Evolutionary conservation across 202 grass and related monocot genomes (phyloP).

Genomic region (Elaeis oleifera): DNA sequence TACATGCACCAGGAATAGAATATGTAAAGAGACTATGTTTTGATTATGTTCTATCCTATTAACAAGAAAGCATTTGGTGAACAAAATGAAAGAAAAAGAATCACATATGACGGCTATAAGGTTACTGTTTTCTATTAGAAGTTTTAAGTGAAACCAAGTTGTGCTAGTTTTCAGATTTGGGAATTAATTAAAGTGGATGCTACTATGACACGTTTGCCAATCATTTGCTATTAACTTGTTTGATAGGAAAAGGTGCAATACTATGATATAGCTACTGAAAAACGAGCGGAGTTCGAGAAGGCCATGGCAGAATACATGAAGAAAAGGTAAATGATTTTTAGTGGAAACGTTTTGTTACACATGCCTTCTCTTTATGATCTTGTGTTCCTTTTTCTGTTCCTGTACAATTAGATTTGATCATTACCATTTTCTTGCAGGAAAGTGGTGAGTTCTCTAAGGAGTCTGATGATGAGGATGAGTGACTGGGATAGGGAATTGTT

Average conservation of each 20-base stretch:
- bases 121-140: too few relatives aligned
- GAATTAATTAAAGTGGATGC: too few relatives aligned
- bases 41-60: too few relatives aligned
- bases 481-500: conserved; percentile 7
- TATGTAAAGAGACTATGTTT: too few relatives aligned
- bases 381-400: conserved; percentile 1
- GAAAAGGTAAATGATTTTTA: conserved; percentile 43
- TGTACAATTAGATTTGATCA: not conserved
- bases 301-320: conserved; percentile 60
- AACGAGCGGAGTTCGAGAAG: conserved; percentile 78
- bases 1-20: too few relatives aligned
- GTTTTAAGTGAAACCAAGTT: too few relatives aligned
- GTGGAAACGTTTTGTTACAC: not conserved
- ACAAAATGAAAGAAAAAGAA: too few relatives aligned
- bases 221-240: conserved; percentile 2
- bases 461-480: conserved; percentile 37
- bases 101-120: too few relatives aligned
- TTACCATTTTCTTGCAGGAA: conserved; percentile 41
- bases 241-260: conserved; percentile 78
- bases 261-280: conserved; percentile 83
- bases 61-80: too few relatives aligned
- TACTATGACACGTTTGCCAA: too few relatives aligned
- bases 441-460: conserved; percentile 47
- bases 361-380: conserved; percentile 5
- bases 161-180: too few relatives aligned